These are phyloP conservation scores for Malus hybrid DNA, from an alignment of 331 rosid species.

Conservation along the genomic window DNA sequence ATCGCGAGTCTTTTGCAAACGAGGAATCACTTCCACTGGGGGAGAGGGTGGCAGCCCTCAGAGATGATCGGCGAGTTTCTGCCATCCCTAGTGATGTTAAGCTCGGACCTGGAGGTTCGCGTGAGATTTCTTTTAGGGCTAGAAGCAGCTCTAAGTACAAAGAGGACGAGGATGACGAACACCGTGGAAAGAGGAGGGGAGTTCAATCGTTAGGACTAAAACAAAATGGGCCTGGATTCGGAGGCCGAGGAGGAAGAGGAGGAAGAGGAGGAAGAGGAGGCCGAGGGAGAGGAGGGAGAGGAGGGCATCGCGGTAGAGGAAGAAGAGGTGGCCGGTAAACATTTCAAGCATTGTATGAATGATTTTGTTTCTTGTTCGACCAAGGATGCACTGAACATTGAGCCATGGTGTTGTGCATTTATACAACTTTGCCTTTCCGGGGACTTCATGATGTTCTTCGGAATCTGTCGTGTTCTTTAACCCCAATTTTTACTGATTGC, in stretches of 20 bases:
- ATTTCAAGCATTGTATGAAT: no score
- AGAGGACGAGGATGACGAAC: conserved; percentile 48
- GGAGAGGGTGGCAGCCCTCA: conserved; percentile 69
- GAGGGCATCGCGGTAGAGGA: conserved; percentile 24
- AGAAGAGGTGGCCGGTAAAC: conserved; percentile 33
- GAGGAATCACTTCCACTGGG: conserved; percentile 77
- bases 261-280: conserved; percentile 10
- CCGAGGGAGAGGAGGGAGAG: conserved; percentile 16
- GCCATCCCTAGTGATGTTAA: conserved; percentile 44
- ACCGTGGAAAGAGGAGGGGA: conserved; percentile 47
- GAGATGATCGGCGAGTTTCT: conserved; percentile 27
- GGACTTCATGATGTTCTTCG: neutral
- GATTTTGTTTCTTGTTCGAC: neutral
- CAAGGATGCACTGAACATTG: neutral
- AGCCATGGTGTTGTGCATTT: neutral
- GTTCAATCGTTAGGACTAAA: conserved; percentile 57
- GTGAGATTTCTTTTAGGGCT: conserved; percentile 69
- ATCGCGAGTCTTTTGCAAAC: conserved; percentile 57
- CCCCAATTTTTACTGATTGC: no score
- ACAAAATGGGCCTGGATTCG: conserved; percentile 20
- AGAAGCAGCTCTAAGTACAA: conserved; percentile 60
- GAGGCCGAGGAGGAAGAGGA: conserved; percentile 23
- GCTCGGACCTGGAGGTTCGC: conserved; percentile 82
- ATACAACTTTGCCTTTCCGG: neutral
- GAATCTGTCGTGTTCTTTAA: neutral